Evolutionary conservation across 2,329 filamentous ascomycete species (phyloP).

Genomic region (Huntiella bhutanensis): DNA sequence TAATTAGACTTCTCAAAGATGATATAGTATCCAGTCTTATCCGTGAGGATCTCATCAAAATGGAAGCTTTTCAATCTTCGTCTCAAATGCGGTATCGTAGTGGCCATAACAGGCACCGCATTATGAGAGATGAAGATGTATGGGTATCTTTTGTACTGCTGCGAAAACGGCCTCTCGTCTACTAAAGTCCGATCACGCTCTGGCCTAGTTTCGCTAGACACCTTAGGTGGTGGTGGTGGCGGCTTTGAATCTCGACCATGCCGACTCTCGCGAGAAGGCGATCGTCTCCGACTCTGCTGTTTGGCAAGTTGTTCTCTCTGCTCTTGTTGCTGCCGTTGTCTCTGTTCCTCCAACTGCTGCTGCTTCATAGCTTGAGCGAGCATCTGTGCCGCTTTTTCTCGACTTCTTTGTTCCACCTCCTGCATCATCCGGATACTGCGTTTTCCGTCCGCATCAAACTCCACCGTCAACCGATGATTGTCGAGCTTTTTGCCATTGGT

Average conservation of each 20-base stretch:
- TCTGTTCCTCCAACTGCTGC: neutral
- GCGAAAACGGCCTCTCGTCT: conserved; percentile 47
- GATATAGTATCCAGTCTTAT: conserved; percentile 77
- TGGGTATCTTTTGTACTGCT: conserved; percentile 56
- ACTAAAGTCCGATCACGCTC: conserved; percentile 40
- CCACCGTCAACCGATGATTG: conserved; percentile 55
- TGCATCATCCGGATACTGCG: conserved; percentile 66
- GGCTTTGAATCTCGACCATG: conserved; percentile 23
- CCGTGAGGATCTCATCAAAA: conserved; percentile 65
- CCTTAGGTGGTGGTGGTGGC: conserved; percentile 30
- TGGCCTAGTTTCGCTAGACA: conserved; percentile 52
- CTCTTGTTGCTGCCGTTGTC: too few species aligned
- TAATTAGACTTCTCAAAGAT: conserved; percentile 63
- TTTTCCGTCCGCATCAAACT: conserved; percentile 74
- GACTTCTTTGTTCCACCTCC: conserved; percentile 49
- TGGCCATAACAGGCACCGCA: conserved; percentile 69
- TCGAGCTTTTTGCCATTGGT: conserved; percentile 70
- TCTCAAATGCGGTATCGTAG: conserved; percentile 77
- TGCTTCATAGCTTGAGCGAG: conserved; percentile 12
- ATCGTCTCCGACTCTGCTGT: too few species aligned
- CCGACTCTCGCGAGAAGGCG: conserved; percentile 12
- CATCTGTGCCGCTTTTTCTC: conserved; percentile 26
- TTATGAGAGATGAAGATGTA: conserved; percentile 81
- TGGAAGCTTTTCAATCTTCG: conserved; percentile 70
- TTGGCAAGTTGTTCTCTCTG: too few species aligned